Conservation (phyloP, 23 red algal species). For the Gracilaria gracilis region DNA sequence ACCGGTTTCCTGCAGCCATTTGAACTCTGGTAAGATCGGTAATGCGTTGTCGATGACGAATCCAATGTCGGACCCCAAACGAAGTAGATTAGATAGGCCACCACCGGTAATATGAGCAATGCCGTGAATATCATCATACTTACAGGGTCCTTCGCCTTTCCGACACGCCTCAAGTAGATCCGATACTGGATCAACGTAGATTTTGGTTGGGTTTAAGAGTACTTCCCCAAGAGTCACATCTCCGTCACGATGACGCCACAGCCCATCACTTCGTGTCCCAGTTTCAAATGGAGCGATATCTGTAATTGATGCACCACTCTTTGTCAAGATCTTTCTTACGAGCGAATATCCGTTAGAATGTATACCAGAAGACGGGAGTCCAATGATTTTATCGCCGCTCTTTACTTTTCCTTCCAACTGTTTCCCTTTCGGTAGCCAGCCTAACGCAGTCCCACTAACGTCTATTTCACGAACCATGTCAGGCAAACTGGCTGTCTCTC, state of each 20-base stretch:
- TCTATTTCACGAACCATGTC: slow-evolving; percentile 92
- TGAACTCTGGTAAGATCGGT: slow-evolving; percentile 87
- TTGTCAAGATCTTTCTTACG: slow-evolving; percentile 63
- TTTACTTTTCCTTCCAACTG: slow-evolving; percentile 72
- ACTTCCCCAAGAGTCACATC: slow-evolving; percentile 84
- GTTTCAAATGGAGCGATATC: slow-evolving; percentile 73
- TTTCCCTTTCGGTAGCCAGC: slow-evolving; percentile 80
- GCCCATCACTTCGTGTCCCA: slow-evolving; percentile 25
- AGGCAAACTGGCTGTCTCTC: slow-evolving; percentile 91
- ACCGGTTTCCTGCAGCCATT: slow-evolving; percentile 81
- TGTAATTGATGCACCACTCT: slow-evolving; percentile 35
- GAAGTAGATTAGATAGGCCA: slow-evolving; percentile 88
- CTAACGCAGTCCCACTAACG: slow-evolving; percentile 94
- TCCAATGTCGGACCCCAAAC: slow-evolving; percentile 71
- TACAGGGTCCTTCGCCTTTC: slow-evolving; percentile 41
- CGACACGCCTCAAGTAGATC: slow-evolving; percentile 70
- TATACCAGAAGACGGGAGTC: slow-evolving; percentile 83
- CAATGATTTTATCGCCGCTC: slow-evolving; percentile 82
- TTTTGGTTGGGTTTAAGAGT: slow-evolving; percentile 88
- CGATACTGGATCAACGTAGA: slow-evolving; percentile 93
- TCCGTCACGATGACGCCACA: slow-evolving; percentile 27
- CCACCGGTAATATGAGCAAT: slow-evolving; percentile 96
- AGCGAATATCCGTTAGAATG: slow-evolving; percentile 94
- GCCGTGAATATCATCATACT: slow-evolving; percentile 77
- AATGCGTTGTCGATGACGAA: slow-evolving; percentile 84